These are phyloP conservation scores for Yamadazyma akitaensis DNA, from an alignment of 805 yeast species.

Conservation along the genomic window DNA sequence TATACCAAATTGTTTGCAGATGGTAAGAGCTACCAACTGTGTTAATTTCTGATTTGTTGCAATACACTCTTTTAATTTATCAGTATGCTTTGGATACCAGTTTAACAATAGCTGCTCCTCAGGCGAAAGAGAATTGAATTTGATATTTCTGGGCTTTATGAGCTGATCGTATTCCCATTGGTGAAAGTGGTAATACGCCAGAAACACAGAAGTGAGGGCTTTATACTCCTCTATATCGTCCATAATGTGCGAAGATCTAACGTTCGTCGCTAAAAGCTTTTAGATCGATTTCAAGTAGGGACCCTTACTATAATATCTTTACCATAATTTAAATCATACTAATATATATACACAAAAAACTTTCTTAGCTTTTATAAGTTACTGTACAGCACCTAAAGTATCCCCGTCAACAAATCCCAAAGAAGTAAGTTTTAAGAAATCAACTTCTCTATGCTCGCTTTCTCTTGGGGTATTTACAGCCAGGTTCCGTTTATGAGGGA, in stretches of 20 bases:
- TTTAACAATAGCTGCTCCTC: constrained; percentile 44
- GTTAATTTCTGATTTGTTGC: constrained; percentile 44
- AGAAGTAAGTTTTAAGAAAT: constrained; percentile 12
- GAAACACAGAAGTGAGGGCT: constrained; percentile 36
- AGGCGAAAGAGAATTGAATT: constrained; percentile 26
- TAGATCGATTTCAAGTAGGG: not conserved
- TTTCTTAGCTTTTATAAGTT: not conserved
- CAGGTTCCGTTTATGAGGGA: constrained; percentile 10
- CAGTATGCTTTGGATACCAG: constrained; percentile 47
- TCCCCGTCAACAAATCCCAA: constrained; percentile 16
- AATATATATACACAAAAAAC: not conserved
- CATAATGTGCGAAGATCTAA: constrained; percentile 5
- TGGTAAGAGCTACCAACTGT: constrained; percentile 36
- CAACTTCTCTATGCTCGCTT: constrained; percentile 12
- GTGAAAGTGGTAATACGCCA: constrained; percentile 32
- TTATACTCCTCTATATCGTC: constrained; percentile 30
- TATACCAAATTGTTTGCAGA: constrained; percentile 53
- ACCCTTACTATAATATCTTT: not conserved
- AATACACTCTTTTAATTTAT: constrained; percentile 40
- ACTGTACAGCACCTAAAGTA: not conserved
- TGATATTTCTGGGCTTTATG: constrained; percentile 29
- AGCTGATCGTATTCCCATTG: constrained; percentile 31
- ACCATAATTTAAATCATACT: not conserved
- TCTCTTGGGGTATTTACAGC: not conserved
- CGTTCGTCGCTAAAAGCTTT: no score